phyloP scores from a whole-genome alignment of 1,284 basidiomycete species.

The Calocybe gambosa region DNA sequence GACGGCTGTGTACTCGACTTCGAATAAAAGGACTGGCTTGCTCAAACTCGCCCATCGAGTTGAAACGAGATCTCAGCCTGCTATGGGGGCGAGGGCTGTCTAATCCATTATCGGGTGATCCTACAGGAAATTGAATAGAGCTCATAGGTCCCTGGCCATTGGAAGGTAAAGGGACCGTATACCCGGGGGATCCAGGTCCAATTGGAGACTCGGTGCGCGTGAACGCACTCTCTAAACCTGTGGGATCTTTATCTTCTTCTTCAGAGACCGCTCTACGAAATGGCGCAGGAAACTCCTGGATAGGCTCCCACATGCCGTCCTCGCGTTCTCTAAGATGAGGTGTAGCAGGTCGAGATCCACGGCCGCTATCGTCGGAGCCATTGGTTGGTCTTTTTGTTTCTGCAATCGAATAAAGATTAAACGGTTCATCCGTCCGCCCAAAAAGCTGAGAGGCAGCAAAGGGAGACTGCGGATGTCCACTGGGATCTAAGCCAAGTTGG shows the following conservation, averaged over 20 bases:
- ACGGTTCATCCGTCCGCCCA: slow-evolving; percentile 66
- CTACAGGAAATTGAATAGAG: slow-evolving; percentile 74
- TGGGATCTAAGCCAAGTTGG: slow-evolving; percentile 52
- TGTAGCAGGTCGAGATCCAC: slow-evolving; percentile 46
- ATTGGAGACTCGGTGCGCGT: slow-evolving; percentile 39
- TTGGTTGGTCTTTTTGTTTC: slow-evolving; percentile 55
- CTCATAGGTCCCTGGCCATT: slow-evolving; percentile 48
- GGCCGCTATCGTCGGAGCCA: slow-evolving; percentile 48
- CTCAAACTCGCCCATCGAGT: slow-evolving; percentile 66
- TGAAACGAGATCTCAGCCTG: slow-evolving; percentile 50
- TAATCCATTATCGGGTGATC: slow-evolving; percentile 61
- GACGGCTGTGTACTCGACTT: slow-evolving; percentile 72
- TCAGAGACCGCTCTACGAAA: slow-evolving; percentile 78
- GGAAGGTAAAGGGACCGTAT: slow-evolving; percentile 45
- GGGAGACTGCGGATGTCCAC: slow-evolving; percentile 70
- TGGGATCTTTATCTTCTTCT: slow-evolving; percentile 68
- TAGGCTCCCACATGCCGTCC: slow-evolving; percentile 40
- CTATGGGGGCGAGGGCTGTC: slow-evolving; percentile 52
- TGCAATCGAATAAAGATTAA: slow-evolving; percentile 73
- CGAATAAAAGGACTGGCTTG: slow-evolving; percentile 68
- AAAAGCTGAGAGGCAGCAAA: slow-evolving; percentile 87
- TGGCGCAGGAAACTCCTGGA: slow-evolving; percentile 64
- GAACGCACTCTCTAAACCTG: slow-evolving; percentile 35
- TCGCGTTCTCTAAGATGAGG: slow-evolving; percentile 37
- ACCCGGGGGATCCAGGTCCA: slow-evolving; percentile 45